Evolutionary conservation across 371 early-diverging fungal species (phyloP), one percentile per base, ranked within the genome.

Genomic region (Apophysomyces variabilis): DNA sequence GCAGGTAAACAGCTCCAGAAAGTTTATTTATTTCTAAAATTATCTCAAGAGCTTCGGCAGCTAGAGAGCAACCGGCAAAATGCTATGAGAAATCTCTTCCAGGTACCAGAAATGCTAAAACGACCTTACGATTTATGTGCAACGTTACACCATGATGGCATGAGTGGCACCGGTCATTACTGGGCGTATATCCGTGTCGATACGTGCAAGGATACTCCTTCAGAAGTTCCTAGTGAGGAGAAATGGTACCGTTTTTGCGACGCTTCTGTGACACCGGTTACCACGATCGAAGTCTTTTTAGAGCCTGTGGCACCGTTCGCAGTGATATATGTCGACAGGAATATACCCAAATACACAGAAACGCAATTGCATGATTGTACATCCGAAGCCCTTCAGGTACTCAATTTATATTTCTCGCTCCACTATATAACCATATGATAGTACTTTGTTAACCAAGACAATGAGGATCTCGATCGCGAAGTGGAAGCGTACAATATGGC

Each of bases 221-320:
- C 7, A 16, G 58, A 7, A 68, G 72, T 37, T 64, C 68, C 8
- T 61, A 18, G 54, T 11, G 67, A 58, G 38, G 66, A 47, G 5
- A 11, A 59, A 47, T 82, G 83, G 83, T 79, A 73, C 36, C 71
- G 61, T n/a, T 82, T 79, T 58, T 74, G 76, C 57, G 83, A 82
- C 68, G 78, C 83, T 0, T 57, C 37, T 36, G 83, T 82, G 5
- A 60, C 50, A 36, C 65, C 73, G 16, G 75, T 63, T 14, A 72
- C 67, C 1, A 75, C 73, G 37, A 64, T 73, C n/a, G 72, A 73
- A 0, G 65, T 79, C 0, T 66, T 67, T 5, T 38, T 58, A n/a
- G 83, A 82, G 14, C 44, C 69, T 0, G 57, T 61, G 0, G 38
- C 61, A 13, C 78, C 78, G 0, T 74, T 78, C 56, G 65, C 78